Percentiles rank a stretch among this genome's conserved stretches.
Evolutionary conservation across 2,329 filamentous ascomycete genomes (phyloP).

Genomic region (Macrophomina tecta): DNA sequence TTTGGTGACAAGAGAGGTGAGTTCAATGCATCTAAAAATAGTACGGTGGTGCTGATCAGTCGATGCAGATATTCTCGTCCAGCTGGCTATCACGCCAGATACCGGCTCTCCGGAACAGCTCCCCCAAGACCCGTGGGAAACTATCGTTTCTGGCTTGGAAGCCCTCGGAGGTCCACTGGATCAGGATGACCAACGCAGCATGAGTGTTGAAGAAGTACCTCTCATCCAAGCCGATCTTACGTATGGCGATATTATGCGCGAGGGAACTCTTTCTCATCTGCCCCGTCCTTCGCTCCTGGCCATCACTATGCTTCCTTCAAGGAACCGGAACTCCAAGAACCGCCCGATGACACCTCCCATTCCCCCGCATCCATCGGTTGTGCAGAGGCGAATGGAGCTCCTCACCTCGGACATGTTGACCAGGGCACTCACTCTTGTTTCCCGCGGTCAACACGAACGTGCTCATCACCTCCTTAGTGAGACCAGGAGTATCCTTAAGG

Average conservation of each 20-base stretch:
- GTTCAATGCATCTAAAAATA: slow-evolving; percentile 27
- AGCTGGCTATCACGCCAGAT: slow-evolving; percentile 90
- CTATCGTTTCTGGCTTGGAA: slow-evolving; percentile 92
- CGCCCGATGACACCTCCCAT: slow-evolving; percentile 73
- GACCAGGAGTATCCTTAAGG: slow-evolving; percentile 93
- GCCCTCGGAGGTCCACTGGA: slow-evolving; percentile 88
- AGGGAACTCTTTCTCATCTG: slow-evolving; percentile 83
- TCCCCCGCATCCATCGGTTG: slow-evolving; percentile 91
- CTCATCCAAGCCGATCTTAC: slow-evolving; percentile 92
- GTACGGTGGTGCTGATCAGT: slow-evolving; percentile 29
- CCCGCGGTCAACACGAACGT: slow-evolving; percentile 88
- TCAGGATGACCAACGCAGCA: slow-evolving; percentile 78
- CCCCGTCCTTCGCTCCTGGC: slow-evolving; percentile 89
- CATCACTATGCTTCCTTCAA: slow-evolving; percentile 85
- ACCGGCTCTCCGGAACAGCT: slow-evolving; percentile 80
- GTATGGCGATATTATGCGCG: slow-evolving; percentile 91
- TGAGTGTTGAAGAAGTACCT: slow-evolving; percentile 92
- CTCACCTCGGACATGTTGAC: slow-evolving; percentile 98
- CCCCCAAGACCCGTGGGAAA: slow-evolving; percentile 95
- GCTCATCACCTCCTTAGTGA: slow-evolving; percentile 91
- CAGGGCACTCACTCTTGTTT: slow-evolving; percentile 86
- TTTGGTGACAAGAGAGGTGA: slow-evolving; percentile 86
- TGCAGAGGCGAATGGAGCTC: slow-evolving; percentile 96
- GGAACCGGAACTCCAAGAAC: slow-evolving; percentile 57
- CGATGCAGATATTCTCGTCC: slow-evolving; percentile 80